A percentile compares a stretch with the other conserved stretches of the same genome.
Conservation (phyloP, 208 protist genomes). For the Trypanosoma vivax region DNA sequence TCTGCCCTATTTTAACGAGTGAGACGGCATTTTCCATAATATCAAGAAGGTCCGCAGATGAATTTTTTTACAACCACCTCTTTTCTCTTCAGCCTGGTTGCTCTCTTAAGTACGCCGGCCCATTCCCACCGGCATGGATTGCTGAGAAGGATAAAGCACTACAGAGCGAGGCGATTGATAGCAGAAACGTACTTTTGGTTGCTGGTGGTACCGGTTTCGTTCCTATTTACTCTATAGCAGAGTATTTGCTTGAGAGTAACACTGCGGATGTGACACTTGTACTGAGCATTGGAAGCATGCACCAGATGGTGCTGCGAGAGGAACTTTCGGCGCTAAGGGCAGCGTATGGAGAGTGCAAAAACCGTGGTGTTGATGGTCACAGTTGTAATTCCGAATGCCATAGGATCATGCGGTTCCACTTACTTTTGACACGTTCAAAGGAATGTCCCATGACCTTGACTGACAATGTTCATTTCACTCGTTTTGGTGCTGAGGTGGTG, state of each 20-base stretch:
- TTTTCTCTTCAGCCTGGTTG: constrained; percentile 31
- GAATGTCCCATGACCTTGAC: constrained; percentile 2
- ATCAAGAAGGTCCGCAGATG: constrained; percentile 41
- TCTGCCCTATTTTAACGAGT: constrained; percentile 48
- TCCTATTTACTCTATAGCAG: constrained; percentile 54
- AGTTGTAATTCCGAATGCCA: background rate
- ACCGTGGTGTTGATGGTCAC: background rate
- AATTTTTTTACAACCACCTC: constrained; percentile 35
- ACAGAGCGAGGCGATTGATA: constrained; percentile 1
- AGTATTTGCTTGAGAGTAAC: constrained; percentile 29
- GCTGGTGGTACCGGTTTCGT: constrained; percentile 57
- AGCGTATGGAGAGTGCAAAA: constrained; percentile 2
- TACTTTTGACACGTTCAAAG: constrained; percentile 5
- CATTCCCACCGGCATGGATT: constrained; percentile 39
- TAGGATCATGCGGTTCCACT: constrained; percentile 3
- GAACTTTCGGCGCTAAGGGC: constrained; percentile 33
- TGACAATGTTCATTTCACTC: constrained; percentile 8
- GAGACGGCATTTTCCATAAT: constrained; percentile 49
- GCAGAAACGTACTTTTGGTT: constrained; percentile 49
- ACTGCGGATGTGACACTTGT: constrained; percentile 46
- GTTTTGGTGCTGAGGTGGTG: constrained; percentile 11
- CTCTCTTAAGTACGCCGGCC: constrained; percentile 46
- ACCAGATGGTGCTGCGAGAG: constrained; percentile 29
- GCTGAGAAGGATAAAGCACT: constrained; percentile 30
- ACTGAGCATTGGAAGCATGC: constrained; percentile 26